These are phyloP conservation scores for Monarda citriodora DNA, from an alignment of 305 asterid genomes.

Conservation along the genomic window DNA sequence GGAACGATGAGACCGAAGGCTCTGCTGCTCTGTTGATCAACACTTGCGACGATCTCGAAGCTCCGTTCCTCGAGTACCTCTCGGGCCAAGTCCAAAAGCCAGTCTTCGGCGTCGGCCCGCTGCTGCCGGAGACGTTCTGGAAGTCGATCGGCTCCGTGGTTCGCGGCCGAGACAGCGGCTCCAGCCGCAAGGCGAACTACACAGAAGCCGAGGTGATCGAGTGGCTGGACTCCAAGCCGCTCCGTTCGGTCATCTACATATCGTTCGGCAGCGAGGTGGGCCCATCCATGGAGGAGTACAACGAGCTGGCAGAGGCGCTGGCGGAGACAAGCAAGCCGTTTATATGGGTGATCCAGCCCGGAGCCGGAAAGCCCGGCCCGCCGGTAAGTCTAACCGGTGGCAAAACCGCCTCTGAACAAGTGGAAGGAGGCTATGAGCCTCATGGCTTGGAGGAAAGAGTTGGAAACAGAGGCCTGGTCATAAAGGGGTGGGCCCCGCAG, in stretches of 20 bases:
- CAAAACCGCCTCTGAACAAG: constrained; percentile 31
- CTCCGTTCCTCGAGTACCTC: constrained; percentile 40
- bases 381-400: constrained; percentile 35
- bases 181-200: constrained; percentile 50
- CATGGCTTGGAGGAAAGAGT: constrained; percentile 38
- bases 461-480: constrained; percentile 53
- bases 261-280: constrained; percentile 83
- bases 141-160: constrained; percentile 34
- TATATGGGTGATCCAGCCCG: constrained; percentile 74
- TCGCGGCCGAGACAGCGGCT: constrained; percentile 40
- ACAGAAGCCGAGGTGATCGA: constrained; percentile 58
- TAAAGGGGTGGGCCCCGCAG: constrained; percentile 89
- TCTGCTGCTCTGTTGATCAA: constrained; percentile 50
- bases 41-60: constrained; percentile 55
- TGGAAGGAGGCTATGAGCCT: constrained; percentile 58
- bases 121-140: constrained; percentile 63
- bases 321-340: constrained; percentile 46
- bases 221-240: constrained; percentile 67
- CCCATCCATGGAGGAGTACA: constrained; percentile 60
- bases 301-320: constrained; percentile 49
- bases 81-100: constrained; percentile 26
- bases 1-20: constrained; percentile 57
- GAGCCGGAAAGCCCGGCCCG: constrained; percentile 47
- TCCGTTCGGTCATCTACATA: constrained; percentile 56
- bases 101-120: constrained; percentile 52